phyloP scores from a whole-genome alignment of 2,329 filamentous ascomycete genomes.

The Aciculosporium take region DNA sequence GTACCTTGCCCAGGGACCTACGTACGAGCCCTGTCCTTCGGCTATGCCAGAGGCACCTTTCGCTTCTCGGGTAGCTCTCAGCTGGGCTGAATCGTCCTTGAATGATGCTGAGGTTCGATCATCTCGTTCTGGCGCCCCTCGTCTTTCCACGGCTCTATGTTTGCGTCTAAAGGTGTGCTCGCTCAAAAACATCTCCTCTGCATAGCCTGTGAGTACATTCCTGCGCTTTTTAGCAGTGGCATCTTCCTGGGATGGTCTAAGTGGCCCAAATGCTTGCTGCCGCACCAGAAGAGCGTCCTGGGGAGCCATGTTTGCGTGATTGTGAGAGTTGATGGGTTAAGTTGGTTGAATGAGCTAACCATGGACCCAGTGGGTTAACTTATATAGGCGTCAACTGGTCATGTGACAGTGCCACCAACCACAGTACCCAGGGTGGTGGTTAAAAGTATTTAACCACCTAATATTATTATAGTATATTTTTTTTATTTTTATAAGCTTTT shows the following conservation, averaged over 20 bases:
- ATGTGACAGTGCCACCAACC: too few relatives aligned
- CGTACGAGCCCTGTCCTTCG: constrained; percentile 76
- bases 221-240: constrained; percentile 54
- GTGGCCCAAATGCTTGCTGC: constrained; percentile 47
- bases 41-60: constrained; percentile 76
- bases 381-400: too few relatives aligned
- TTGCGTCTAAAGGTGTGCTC: constrained; percentile 82
- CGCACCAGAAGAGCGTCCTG: constrained; percentile 49
- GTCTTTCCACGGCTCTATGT: constrained; percentile 68
- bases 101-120: constrained; percentile 38
- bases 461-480: too few relatives aligned
- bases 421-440: too few relatives aligned
- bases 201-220: constrained; percentile 71
- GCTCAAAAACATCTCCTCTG: constrained; percentile 77
- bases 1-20: constrained; percentile 90
- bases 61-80: constrained; percentile 63
- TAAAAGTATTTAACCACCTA: too few relatives aligned
- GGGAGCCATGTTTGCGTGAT: constrained; percentile 51
- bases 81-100: constrained; percentile 56
- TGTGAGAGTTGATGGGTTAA: too few relatives aligned
- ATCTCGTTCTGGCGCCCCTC: constrained; percentile 41
- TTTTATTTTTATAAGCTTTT: too few relatives aligned
- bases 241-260: constrained; percentile 60
- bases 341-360: too few relatives aligned
- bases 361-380: too few relatives aligned